Evolutionary conservation across 805 yeast genomes (phyloP).

Genomic region (Schwanniomyces polymorphus): DNA sequence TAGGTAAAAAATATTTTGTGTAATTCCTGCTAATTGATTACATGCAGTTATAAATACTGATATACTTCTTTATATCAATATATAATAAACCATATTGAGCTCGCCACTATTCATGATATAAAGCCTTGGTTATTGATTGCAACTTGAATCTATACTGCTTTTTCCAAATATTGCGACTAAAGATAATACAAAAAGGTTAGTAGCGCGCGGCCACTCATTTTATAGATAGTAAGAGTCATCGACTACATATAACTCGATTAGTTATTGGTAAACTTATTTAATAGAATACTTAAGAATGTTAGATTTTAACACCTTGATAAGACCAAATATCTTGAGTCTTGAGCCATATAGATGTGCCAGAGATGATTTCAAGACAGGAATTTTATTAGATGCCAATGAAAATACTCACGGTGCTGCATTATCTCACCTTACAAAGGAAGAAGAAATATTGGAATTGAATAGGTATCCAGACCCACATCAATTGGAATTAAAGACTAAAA

Average conservation of each 20-base stretch:
- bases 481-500: conserved; percentile 64
- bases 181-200: background rate
- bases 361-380: conserved; percentile 89
- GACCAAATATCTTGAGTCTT: conserved; percentile 81
- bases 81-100: too few species aligned
- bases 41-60: too few species aligned
- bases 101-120: too few species aligned
- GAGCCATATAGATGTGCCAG: conserved; percentile 97
- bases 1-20: too few species aligned
- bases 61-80: too few species aligned
- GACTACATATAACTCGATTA: too few species aligned
- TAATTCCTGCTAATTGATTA: too few species aligned
- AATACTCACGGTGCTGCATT: conserved; percentile 90
- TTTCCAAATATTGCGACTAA: too few species aligned
- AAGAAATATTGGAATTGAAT: conserved; percentile 60
- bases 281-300: conserved; percentile 29
- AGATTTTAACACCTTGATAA: conserved; percentile 57
- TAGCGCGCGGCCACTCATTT: background rate
- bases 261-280: too few species aligned
- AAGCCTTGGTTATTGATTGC: too few species aligned
- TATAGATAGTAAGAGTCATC: background rate
- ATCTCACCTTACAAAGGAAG: conserved; percentile 40
- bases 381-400: conserved; percentile 92
- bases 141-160: conserved; percentile 1
- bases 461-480: conserved; percentile 99